These are phyloP conservation scores for Deakozyma indianensis DNA, from an alignment of 805 yeast genomes.

Conservation along the genomic window DNA sequence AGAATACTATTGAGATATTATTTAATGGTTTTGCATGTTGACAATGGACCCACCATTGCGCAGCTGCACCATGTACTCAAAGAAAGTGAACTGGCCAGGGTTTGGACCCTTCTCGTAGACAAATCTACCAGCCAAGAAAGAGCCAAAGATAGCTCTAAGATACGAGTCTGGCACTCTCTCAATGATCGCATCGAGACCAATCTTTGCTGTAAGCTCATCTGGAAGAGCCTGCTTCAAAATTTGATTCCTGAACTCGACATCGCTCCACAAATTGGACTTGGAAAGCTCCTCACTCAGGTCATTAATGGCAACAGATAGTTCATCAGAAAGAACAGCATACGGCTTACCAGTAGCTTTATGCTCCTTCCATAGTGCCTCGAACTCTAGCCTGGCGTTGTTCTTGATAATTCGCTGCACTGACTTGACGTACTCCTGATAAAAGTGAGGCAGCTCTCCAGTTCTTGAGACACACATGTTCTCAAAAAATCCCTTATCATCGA, in stretches of 20 bases:
- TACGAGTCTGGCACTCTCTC: constrained; percentile 76
- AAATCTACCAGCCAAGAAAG: constrained; percentile 69
- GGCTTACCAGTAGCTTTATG: constrained; percentile 50
- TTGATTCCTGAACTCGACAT: constrained; percentile 57
- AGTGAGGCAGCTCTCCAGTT: constrained; percentile 45
- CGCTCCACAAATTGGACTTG: constrained; percentile 72
- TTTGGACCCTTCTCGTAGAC: constrained; percentile 72
- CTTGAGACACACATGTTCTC: constrained; percentile 55
- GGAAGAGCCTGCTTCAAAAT: constrained; percentile 73
- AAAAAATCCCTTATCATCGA: constrained; percentile 73
- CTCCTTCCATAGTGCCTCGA: constrained; percentile 74
- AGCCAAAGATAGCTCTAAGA: constrained; percentile 76
- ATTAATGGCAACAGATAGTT: constrained; percentile 69
- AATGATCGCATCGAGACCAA: constrained; percentile 51
- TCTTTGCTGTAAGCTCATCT: constrained; percentile 43
- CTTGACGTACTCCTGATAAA: constrained; percentile 71
- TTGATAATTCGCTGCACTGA: constrained; percentile 69
- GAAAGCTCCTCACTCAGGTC: constrained; percentile 77
- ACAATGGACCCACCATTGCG: constrained; percentile 2
- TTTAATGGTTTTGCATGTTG: background rate
- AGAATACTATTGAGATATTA: background rate
- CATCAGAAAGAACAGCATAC: constrained; percentile 54
- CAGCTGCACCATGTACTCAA: constrained; percentile 26
- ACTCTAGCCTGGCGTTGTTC: constrained; percentile 70
- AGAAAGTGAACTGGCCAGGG: constrained; percentile 47